Percentiles rank a stretch among this genome's conserved stretches.
These are phyloP conservation scores for Meyerozyma carpophila DNA, from an alignment of 1,139 yeast species.

Conservation along the genomic window DNA sequence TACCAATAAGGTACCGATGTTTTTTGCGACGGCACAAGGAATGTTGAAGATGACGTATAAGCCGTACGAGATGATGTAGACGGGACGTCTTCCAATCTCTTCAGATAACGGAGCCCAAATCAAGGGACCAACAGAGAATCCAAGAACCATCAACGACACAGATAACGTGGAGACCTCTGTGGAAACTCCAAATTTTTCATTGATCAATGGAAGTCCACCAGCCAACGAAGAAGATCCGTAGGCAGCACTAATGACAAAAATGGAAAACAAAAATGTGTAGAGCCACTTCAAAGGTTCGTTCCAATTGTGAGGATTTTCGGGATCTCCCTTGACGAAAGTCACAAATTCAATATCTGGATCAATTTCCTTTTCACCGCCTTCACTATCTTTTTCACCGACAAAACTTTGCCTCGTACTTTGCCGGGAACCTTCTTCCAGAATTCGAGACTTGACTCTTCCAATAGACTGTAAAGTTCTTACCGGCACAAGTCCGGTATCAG, in stretches of 20 bases:
- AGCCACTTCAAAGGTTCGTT: constrained; percentile 50
- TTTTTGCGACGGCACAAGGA: constrained; percentile 84
- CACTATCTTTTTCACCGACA: constrained; percentile 11
- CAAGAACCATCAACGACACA: constrained; percentile 83
- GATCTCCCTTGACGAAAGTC: constrained; percentile 70
- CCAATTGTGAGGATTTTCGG: constrained; percentile 90
- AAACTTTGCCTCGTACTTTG: neutral
- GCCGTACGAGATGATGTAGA: constrained; percentile 69
- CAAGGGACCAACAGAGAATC: constrained; percentile 83
- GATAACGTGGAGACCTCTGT: constrained; percentile 74
- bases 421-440: neutral
- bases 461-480: constrained; percentile 62
- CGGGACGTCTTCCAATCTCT: constrained; percentile 80
- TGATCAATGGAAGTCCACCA: constrained; percentile 69
- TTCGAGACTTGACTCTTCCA: constrained; percentile 45
- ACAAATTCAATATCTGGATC: constrained; percentile 77
- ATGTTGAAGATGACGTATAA: constrained; percentile 76
- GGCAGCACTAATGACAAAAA: constrained; percentile 78
- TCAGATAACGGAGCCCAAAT: constrained; percentile 90
- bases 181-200: constrained; percentile 60
- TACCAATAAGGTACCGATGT: constrained; percentile 72
- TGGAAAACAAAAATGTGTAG: constrained; percentile 61
- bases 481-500: constrained; percentile 81
- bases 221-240: constrained; percentile 87
- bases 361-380: constrained; percentile 12